Base-by-base conservation (phyloP, 306 rosid genomes). In the Cotoneaster glaucophyllus region DNA sequence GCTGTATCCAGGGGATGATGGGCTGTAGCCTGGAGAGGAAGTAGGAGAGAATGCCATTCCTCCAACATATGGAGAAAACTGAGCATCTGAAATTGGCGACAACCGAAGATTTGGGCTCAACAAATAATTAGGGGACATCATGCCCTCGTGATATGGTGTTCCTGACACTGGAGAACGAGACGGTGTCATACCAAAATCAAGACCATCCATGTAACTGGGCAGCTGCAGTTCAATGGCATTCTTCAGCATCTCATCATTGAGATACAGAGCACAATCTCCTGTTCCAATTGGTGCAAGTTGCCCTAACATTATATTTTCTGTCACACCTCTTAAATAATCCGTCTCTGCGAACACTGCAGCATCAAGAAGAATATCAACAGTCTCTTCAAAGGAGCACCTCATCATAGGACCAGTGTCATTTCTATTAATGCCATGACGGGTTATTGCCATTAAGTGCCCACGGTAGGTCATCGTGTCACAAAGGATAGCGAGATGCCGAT, bases 331-430 rank as follows among this genome's bases (percentile, higher is more conserved):
- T 80, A 96, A 77, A 74, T 87, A 34, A 80, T 96, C 99, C 15
- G 93, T 82, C 81, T 96, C 99, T 1, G 98, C 98, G 82, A 80
- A 96, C 28, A 96, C 98, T 3, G 99, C 97, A 73, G 99, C 99
- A 80, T 92, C 99, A 69, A 92, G 93, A 31, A 96, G 93, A 90
- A 96, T 92, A 83, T 96, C 99, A 79, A 96, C 99, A 3, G 99
- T 90, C 83, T 92, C 98, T 82, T 96, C 99, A 79, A 96, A 96
- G 14, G 99, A 96, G 83, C 99, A 96, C 71, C 99, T 87, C 99
- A 96, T 96, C 99, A 96, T 92, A 24, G 99, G 99, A 22, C 99
- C 99, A 11, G 98, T 96, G 74, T 96, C 99, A 78, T 96, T 96
- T 56, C 98, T 50, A 70, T 96, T 96, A 71, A 96, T 96, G 29